A percentile compares a stretch with the other conserved stretches of the same genome.
Evolutionary conservation across 2,329 filamentous ascomycete species (phyloP).

Genomic region (Ceratocystis cacaofunesta): DNA sequence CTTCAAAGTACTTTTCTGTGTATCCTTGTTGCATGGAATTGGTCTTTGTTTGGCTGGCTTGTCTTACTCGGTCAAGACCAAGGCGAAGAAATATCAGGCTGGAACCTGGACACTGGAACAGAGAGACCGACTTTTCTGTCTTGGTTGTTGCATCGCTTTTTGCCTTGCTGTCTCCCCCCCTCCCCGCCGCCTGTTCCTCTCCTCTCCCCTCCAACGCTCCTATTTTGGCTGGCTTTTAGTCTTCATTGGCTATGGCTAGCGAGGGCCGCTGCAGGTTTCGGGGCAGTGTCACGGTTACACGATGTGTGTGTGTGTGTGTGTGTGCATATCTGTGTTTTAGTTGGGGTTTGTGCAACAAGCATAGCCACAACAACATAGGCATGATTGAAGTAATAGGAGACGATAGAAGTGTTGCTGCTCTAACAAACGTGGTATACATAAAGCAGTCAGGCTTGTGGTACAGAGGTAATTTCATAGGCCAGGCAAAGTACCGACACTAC

Average conservation of each 20-base stretch:
- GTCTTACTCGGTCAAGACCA: neutral
- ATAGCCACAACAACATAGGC: neutral
- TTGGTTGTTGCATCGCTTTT: neutral
- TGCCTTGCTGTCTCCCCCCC: neutral
- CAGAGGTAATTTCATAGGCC: no score
- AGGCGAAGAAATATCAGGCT: neutral
- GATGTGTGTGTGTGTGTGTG: no score
- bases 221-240: neutral
- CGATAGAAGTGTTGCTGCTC: neutral
- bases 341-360: constrained; percentile 2
- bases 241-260: constrained; percentile 8
- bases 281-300: neutral
- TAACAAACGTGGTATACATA: neutral
- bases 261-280: constrained; percentile 12
- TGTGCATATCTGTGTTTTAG: neutral
- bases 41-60: neutral
- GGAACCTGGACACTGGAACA: neutral
- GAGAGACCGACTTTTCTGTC: neutral
- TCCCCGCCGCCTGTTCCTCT: neutral
- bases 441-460: no score
- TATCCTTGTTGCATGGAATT: neutral
- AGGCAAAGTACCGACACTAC: no score
- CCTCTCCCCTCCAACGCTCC: neutral
- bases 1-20: neutral
- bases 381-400: neutral